Evolutionary conservation across 805 yeast genomes (phyloP), one percentile per base, ranked within the genome.

Genomic region (Komagataella mondaviorum): DNA sequence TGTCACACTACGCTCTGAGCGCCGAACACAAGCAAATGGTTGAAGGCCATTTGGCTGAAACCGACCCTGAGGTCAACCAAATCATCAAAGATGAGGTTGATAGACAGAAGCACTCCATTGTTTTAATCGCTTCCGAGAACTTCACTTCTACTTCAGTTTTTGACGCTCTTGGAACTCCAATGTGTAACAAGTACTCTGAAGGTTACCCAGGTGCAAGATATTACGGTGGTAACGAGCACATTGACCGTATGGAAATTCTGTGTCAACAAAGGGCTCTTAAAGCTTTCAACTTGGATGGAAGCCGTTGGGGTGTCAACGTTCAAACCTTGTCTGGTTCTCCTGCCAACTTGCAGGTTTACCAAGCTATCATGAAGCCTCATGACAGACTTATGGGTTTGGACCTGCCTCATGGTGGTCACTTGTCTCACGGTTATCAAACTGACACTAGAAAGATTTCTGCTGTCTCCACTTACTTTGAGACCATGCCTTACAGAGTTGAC

Each of bases 161-260:
- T 73, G 98, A 93, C 64, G 88, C 95, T 39, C 81, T 91, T 63
- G 99, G 99, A 59, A 85, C 98, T 50, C 96, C 95, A 67, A 88
- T 93, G 96, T 87, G 87, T 69, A 93, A 93, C 81, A 93, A 93
- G 76, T 93, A 93, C 75, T 89, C 97, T 45, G 99, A 93, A 73
- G 99, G 99, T 56, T 91, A 93, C 73, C 99, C 99, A 54, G 98
- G 98, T 59, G 97, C 95, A 56, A 83, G 99, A 71, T 93, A 93
- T 77, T 93, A 93, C 68, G 99, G 99, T 70, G 98, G 98, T 68
- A 93, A 93, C 70, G 95, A 93, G 77, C 84, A 85, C 71, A 93
- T 93, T 58, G 99, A 93, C 74, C 82, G 86, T 69, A 88, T 90
- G 66, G 99, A 93, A 74, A 68, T 78, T 36, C 73, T 93, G 63